Evolutionary conservation across 2,329 filamentous ascomycete genomes (phyloP).

Genomic region (Arthroderma uncinatum): DNA sequence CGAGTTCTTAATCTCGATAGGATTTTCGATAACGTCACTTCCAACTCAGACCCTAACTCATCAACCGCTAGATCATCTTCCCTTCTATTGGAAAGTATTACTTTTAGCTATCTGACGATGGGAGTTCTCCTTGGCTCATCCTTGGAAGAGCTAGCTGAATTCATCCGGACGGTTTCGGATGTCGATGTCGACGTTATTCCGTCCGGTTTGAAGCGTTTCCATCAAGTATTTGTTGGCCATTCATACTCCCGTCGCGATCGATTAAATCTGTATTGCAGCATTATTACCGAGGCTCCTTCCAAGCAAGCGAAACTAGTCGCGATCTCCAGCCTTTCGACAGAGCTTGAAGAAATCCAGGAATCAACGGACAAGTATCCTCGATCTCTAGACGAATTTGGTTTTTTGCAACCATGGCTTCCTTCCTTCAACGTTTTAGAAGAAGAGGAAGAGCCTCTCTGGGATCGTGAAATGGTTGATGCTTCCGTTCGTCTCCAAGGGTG

Average conservation of each 20-base stretch:
- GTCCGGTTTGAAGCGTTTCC: constrained; percentile 27
- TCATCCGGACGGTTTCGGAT: constrained; percentile 5
- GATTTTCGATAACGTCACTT: not conserved
- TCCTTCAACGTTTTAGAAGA: constrained; percentile 9
- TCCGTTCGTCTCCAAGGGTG: constrained; percentile 30
- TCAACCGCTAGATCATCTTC: constrained; percentile 8
- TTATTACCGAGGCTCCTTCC: constrained; percentile 21
- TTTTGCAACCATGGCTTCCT: constrained; percentile 11
- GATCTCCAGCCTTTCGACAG: constrained; percentile 25
- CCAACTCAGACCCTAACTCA: not conserved
- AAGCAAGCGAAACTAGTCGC: constrained; percentile 23
- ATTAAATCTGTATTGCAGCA: constrained; percentile 23
- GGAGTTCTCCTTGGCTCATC: not conserved
- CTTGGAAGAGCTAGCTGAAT: not conserved
- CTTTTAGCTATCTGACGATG: not conserved
- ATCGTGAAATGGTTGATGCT: constrained; percentile 29
- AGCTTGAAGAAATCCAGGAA: constrained; percentile 21
- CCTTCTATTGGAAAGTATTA: constrained; percentile 6
- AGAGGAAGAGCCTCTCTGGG: constrained; percentile 21
- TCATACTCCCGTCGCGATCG: constrained; percentile 19
- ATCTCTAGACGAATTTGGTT: constrained; percentile 16
- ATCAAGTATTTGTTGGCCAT: constrained; percentile 18
- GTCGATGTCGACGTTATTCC: constrained; percentile 21
- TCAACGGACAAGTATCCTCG: constrained; percentile 8
- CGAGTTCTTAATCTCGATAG: not conserved